Conservation (phyloP, 208 protist genomes). For the Trypanosoma avium region DNA sequence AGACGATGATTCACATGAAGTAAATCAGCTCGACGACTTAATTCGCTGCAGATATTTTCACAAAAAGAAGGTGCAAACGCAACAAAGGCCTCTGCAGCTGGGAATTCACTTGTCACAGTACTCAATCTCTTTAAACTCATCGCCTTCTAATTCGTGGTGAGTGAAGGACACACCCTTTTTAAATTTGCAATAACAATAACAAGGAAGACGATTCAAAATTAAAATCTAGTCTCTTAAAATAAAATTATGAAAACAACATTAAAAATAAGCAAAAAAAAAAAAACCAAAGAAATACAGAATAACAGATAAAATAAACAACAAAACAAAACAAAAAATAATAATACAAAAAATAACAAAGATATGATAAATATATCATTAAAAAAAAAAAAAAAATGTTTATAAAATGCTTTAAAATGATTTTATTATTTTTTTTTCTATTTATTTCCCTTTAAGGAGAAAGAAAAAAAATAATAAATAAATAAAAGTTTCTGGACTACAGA, state of each 20-base stretch:
- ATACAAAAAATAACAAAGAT: not conserved
- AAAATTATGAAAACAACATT: no score
- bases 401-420: no score
- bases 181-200: no score
- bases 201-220: no score
- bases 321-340: not conserved
- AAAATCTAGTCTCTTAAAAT: no score
- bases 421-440: no score
- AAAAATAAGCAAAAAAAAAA: conserved; percentile 1
- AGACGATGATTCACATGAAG: conserved; percentile 41
- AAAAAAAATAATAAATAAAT: not conserved
- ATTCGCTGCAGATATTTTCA: not conserved
- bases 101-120: not conserved
- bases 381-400: not conserved
- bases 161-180: no score
- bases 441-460: not conserved
- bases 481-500: not conserved
- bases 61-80: not conserved
- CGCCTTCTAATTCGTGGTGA: no score
- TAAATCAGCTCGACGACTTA: not conserved
- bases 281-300: not conserved
- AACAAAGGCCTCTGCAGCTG: conserved; percentile 8
- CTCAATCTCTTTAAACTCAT: conserved; percentile 9
- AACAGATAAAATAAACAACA: not conserved
- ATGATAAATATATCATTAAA: not conserved